These are phyloP conservation scores for Medicago lupulina DNA, from an alignment of 306 rosid species.

Conservation along the genomic window DNA sequence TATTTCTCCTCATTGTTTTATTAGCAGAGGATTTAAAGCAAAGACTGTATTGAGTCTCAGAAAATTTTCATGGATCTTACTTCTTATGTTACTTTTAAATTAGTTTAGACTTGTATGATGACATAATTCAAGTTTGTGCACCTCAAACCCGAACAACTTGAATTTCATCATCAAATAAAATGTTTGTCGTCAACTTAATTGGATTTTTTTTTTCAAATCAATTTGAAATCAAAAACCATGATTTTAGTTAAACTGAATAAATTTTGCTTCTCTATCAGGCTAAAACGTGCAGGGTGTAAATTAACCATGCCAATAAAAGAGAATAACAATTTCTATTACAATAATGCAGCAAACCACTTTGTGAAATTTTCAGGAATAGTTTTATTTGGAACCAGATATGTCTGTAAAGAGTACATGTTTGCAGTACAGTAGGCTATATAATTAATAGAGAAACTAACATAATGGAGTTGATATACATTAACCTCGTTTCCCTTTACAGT, in stretches of 20 bases:
- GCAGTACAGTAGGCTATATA: neutral
- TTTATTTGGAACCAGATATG: neutral
- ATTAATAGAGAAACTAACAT: too few species aligned
- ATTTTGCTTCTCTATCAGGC: neutral
- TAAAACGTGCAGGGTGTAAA: neutral
- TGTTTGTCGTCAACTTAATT: neutral
- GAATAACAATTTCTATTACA: neutral
- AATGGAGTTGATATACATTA: too few species aligned
- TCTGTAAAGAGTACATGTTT: neutral
- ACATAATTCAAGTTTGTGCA: neutral
- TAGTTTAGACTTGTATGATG: conserved; percentile 1
- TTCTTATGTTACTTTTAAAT: conserved; percentile 13
- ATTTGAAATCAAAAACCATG: neutral
- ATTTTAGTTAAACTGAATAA: neutral
- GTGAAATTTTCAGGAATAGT: neutral
- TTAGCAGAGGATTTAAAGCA: neutral
- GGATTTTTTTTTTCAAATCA: neutral
- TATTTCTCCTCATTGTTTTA: neutral
- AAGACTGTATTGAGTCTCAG: neutral
- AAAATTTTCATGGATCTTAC: neutral
- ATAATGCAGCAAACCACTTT: neutral
- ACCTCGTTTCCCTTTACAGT: too few species aligned
- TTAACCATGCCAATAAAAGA: neutral
- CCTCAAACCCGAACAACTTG: neutral
- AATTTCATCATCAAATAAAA: neutral